Conservation (phyloP, 306 rosid genomes). For the Datisca glomerata region DNA sequence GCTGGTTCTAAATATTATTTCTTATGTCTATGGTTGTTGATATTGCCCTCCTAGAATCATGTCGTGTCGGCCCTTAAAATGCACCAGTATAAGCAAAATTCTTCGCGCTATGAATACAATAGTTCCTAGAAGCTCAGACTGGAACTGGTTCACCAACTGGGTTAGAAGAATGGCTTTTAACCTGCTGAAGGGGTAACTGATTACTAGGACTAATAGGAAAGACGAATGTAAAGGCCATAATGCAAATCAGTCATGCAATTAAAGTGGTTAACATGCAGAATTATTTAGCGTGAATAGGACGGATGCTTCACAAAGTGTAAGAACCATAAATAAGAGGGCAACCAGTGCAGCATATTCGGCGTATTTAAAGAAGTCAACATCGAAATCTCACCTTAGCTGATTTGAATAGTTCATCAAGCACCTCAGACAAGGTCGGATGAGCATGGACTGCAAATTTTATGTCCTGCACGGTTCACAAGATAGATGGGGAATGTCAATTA, state of each 20-base stretch:
- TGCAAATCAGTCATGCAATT: not conserved
- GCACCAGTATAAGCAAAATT: slow-evolving; percentile 57
- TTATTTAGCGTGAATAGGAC: no score
- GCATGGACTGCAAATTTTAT: slow-evolving; percentile 84
- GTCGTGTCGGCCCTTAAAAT: slow-evolving; percentile 23
- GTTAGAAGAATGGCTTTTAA: slow-evolving; percentile 43
- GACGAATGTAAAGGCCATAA: not conserved
- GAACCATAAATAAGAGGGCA: not conserved
- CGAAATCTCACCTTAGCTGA: slow-evolving; percentile 73
- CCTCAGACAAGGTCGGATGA: slow-evolving; percentile 94
- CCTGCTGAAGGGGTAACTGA: slow-evolving; percentile 33
- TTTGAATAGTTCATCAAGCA: slow-evolving; percentile 86
- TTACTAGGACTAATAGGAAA: not conserved
- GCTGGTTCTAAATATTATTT: slow-evolving; percentile 19
- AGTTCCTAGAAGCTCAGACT: slow-evolving; percentile 51
- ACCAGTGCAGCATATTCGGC: not conserved
- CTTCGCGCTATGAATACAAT: slow-evolving; percentile 32
- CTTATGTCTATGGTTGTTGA: slow-evolving; percentile 3
- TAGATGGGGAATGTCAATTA: not conserved
- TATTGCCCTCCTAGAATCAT: slow-evolving; percentile 25
- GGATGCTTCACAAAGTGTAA: not conserved
- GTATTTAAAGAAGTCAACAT: slow-evolving; percentile 6
- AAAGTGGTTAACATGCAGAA: not conserved
- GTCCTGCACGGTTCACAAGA: slow-evolving; percentile 35
- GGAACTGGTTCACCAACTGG: slow-evolving; percentile 74